Conservation (phyloP, 2,329 filamentous ascomycete species). For the Diaporthe sp. region DNA sequence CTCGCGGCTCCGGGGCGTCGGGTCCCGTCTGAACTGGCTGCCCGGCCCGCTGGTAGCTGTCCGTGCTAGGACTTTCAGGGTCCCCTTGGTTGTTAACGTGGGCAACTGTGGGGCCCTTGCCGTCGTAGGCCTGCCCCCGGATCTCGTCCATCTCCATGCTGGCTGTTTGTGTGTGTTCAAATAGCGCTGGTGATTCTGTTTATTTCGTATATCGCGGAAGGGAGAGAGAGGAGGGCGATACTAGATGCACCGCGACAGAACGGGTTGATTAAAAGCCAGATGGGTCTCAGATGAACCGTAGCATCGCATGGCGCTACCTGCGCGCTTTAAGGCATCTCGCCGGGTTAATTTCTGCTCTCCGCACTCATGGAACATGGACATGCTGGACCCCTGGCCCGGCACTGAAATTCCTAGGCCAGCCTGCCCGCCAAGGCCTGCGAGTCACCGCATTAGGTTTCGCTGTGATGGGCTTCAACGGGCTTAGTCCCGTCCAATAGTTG, state of each 20-base stretch:
- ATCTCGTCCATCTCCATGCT: constrained; percentile 30
- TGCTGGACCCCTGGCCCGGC: constrained; percentile 25
- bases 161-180: not conserved
- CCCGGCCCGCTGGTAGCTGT: constrained; percentile 8
- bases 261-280: not conserved
- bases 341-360: constrained; percentile 31
- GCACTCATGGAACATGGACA: constrained; percentile 22
- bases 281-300: not conserved
- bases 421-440: constrained; percentile 8
- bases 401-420: constrained; percentile 14
- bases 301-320: not conserved
- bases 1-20: constrained; percentile 11
- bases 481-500: constrained; percentile 16
- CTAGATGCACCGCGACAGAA: not conserved
- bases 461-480: constrained; percentile 21
- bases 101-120: constrained; percentile 6
- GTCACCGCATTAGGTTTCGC: constrained; percentile 30
- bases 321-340: constrained; percentile 4
- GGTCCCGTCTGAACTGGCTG: constrained; percentile 16
- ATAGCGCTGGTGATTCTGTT: no score
- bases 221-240: fast-evolving
- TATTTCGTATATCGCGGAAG: not conserved
- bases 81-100: constrained; percentile 7
- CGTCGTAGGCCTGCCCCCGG: not conserved
- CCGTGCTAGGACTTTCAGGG: not conserved